phyloP scores from a whole-genome alignment of 2,329 filamentous ascomycete species.

The Hypoxylon sp. region DNA sequence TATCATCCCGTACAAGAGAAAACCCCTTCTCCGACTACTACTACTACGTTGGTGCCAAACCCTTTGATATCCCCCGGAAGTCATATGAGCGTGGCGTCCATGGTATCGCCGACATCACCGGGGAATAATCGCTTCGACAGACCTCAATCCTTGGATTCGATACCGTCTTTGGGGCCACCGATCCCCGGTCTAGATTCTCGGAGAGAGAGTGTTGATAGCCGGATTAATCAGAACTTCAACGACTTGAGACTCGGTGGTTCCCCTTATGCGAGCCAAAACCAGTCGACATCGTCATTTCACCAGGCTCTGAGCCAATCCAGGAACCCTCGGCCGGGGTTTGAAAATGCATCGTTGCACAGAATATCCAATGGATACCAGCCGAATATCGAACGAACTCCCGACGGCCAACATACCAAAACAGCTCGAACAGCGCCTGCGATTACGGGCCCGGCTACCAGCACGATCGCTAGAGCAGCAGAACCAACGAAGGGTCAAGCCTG shows the following conservation, averaged over 20 bases:
- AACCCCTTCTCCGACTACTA: conserved; percentile 68
- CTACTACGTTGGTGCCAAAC: conserved; percentile 60
- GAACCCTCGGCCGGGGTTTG: conserved; percentile 63
- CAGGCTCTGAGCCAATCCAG: conserved; percentile 74
- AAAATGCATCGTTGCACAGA: conserved; percentile 63
- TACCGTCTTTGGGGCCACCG: conserved; percentile 44
- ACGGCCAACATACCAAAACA: conserved; percentile 57
- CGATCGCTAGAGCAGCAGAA: conserved; percentile 75
- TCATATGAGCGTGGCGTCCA: conserved; percentile 72
- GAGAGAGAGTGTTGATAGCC: conserved; percentile 81
- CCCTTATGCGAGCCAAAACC: conserved; percentile 79
- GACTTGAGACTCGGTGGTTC: conserved; percentile 75
- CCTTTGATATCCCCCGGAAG: conserved; percentile 65
- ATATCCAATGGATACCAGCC: conserved; percentile 73
- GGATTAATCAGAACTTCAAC: conserved; percentile 75
- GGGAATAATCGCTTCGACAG: conserved; percentile 56
- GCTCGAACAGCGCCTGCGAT: conserved; percentile 78
- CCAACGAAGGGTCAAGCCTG: conserved; percentile 85
- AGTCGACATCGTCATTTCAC: conserved; percentile 78
- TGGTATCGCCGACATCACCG: conserved; percentile 68
- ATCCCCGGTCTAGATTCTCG: conserved; percentile 62
- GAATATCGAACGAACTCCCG: conserved; percentile 65
- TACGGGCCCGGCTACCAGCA: conserved; percentile 72
- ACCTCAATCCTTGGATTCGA: conserved; percentile 53
- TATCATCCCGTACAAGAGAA: conserved; percentile 66